A percentile compares a stretch with the other conserved stretches of the same genome.
Conservation (phyloP, 495 filamentous ascomycete species). For the Penicillium simplicissimum region DNA sequence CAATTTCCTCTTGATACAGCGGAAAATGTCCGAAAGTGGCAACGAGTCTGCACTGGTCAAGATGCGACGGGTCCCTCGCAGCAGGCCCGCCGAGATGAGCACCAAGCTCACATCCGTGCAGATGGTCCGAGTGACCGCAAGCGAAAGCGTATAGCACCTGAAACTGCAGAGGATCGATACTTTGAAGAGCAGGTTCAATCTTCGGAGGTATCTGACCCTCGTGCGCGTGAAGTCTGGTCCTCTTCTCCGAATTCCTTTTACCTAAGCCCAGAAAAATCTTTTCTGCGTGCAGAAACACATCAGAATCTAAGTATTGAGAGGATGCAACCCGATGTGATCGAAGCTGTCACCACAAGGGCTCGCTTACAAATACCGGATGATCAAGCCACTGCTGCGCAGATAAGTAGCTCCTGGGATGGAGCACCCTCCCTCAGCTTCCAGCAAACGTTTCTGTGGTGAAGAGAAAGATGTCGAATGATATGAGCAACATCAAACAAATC, state of each 20-base stretch:
- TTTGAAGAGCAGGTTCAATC: too few relatives aligned
- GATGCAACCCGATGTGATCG: not conserved
- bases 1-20: constrained; percentile 37
- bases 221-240: not conserved
- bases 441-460: constrained; percentile 41
- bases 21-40: constrained; percentile 38
- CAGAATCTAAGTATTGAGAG: not conserved
- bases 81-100: not conserved
- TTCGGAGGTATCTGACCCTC: not conserved
- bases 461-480: too few relatives aligned
- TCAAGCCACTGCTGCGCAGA: not conserved
- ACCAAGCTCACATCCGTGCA: not conserved
- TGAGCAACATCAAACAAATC: too few relatives aligned
- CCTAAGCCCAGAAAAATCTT: not conserved
- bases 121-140: not conserved
- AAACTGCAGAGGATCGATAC: not conserved
- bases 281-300: not conserved
- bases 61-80: not conserved
- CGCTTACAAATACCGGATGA: too few relatives aligned
- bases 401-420: constrained; percentile 33
- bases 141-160: not conserved
- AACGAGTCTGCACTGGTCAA: constrained; percentile 26
- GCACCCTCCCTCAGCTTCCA: constrained; percentile 41
- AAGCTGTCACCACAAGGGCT: too few relatives aligned
- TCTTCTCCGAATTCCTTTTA: not conserved